Conservation (phyloP, 345 rosid genomes). For the Erodium maritimum region DNA sequence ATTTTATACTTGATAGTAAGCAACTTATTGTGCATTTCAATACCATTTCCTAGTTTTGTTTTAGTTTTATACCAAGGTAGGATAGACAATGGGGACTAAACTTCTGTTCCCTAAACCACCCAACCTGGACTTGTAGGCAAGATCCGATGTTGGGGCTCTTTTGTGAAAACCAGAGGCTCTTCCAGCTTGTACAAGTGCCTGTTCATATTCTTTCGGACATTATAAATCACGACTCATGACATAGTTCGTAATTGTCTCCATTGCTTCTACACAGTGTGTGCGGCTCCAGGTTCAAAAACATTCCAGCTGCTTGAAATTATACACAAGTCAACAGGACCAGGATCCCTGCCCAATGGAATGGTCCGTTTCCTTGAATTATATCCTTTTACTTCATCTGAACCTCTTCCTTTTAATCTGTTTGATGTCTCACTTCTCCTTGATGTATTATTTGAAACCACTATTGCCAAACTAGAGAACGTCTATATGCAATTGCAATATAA, state of each 20-base stretch:
- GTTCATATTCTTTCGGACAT: not conserved
- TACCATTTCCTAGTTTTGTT: not conserved
- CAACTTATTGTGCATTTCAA: constrained; percentile 6
- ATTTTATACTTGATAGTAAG: constrained; percentile 86
- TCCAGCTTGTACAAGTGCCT: not conserved
- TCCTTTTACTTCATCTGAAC: not conserved
- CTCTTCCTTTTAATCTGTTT: too few species aligned
- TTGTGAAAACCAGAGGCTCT: not conserved
- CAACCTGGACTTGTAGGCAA: not conserved
- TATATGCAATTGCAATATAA: not conserved
- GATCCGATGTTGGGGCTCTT: not conserved
- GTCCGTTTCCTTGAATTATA: constrained; percentile 26
- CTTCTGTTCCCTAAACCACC: not conserved
- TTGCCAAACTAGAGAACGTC: too few species aligned
- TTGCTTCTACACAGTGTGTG: constrained; percentile 57
- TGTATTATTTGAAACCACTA: too few species aligned
- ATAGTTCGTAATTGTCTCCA: constrained; percentile 4
- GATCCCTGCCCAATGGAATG: constrained; percentile 70
- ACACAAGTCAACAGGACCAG: constrained; percentile 50
- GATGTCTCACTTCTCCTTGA: too few species aligned
- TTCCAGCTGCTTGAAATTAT: constrained; percentile 89
- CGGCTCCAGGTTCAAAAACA: constrained; percentile 97
- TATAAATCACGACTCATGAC: not conserved
- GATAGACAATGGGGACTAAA: not conserved
- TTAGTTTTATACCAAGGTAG: not conserved